phyloP scores from a whole-genome alignment of 371 early-diverging fungal species.

The Circinella minor region DNA sequence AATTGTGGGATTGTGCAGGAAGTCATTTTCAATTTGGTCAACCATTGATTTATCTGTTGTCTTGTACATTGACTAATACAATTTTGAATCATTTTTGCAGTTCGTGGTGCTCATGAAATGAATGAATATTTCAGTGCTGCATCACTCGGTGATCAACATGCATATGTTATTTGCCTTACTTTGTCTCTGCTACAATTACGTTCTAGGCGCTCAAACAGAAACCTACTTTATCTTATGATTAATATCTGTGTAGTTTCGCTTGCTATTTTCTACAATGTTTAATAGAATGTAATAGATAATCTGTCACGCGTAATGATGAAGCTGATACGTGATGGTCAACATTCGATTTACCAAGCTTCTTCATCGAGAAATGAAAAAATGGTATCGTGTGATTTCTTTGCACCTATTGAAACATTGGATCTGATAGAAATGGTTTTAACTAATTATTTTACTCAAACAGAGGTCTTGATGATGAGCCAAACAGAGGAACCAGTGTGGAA shows the following conservation, averaged over 20 bases:
- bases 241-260: constrained; percentile 95
- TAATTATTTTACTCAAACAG: constrained; percentile 99
- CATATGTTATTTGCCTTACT: constrained; percentile 91
- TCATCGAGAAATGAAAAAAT: constrained; percentile 98
- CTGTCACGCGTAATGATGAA: constrained; percentile 80
- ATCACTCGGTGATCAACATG: constrained; percentile 86
- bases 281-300: constrained; percentile 99
- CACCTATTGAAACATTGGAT: constrained; percentile 90
- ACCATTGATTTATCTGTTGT: constrained; percentile 98
- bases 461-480: constrained; percentile 97
- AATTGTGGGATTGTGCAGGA: constrained; percentile 99
- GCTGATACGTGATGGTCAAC: constrained; percentile 84
- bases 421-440: constrained; percentile 94
- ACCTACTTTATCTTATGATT: constrained; percentile 97
- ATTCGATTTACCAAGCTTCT: constrained; percentile 99
- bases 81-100: constrained; percentile 87
- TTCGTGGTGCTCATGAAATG: constrained; percentile 93
- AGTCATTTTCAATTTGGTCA: constrained; percentile 99
- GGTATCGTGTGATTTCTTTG: constrained; percentile 95
- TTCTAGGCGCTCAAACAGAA: constrained; percentile 92
- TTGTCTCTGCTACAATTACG: constrained; percentile 99
- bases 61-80: constrained; percentile 94
- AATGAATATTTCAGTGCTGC: constrained; percentile 94
- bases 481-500: constrained; percentile 78
- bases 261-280: constrained; percentile 99